phyloP scores from a whole-genome alignment of 345 rosid genomes.

The Gossypium anomalum region DNA sequence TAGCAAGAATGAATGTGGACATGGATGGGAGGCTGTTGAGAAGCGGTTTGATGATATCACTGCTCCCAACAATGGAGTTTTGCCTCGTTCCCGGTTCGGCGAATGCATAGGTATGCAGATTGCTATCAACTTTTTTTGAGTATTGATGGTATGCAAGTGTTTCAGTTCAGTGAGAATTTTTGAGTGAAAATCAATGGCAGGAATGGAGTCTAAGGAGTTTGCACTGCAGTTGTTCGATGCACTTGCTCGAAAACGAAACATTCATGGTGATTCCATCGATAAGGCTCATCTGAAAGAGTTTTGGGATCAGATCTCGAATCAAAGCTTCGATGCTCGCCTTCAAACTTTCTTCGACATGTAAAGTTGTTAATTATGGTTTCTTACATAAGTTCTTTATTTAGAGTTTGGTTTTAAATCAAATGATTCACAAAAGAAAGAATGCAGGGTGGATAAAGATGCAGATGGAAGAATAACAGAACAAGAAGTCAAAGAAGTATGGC shows the following conservation, averaged over 20 bases:
- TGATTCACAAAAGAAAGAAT: background rate
- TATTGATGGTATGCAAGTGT: background rate
- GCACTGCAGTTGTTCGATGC: constrained; percentile 67
- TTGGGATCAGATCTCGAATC: constrained; percentile 74
- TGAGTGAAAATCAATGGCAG: constrained; percentile 21
- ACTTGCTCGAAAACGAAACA: constrained; percentile 51
- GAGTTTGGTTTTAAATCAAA: background rate
- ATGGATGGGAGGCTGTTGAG: constrained; percentile 71
- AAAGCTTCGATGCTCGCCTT: constrained; percentile 72
- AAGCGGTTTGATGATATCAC: constrained; percentile 55
- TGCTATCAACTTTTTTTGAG: too few relatives aligned
- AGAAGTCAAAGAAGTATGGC: constrained; percentile 63
- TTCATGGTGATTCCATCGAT: constrained; percentile 45
- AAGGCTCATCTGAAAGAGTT: constrained; percentile 50
- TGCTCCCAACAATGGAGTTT: constrained; percentile 39
- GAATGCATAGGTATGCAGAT: constrained; percentile 57
- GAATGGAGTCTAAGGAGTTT: constrained; percentile 75
- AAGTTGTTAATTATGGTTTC: background rate
- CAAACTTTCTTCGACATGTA: constrained; percentile 79
- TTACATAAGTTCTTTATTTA: too few relatives aligned
- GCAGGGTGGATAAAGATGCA: constrained; percentile 86
- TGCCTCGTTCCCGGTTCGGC: constrained; percentile 47
- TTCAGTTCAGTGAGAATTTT: background rate
- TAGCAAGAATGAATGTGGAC: constrained; percentile 60
- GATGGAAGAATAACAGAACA: constrained; percentile 75